A percentile compares a stretch with the other conserved stretches of the same genome.
Evolutionary conservation across 306 rosid genomes (phyloP).

Genomic region (Prinsepia uniflora): DNA sequence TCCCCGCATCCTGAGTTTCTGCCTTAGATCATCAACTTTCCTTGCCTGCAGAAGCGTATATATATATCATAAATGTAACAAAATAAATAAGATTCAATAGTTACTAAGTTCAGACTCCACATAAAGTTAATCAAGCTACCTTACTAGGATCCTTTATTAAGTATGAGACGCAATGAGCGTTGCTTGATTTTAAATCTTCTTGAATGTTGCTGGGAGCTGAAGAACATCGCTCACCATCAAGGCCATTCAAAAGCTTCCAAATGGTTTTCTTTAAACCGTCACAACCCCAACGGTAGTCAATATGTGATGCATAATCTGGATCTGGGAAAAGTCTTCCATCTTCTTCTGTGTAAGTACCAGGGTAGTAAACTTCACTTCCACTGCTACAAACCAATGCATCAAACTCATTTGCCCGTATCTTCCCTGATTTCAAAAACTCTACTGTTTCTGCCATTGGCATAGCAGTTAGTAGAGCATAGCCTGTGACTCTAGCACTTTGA

Average conservation of each 20-base stretch:
- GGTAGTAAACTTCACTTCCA: slow-evolving; percentile 65
- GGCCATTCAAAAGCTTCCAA: slow-evolving; percentile 45
- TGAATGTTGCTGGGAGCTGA: slow-evolving; percentile 24
- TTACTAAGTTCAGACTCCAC: neutral
- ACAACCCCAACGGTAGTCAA: slow-evolving; percentile 62
- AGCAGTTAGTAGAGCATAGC: slow-evolving; percentile 62
- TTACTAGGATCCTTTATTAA: slow-evolving; percentile 42
- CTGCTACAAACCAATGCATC: slow-evolving; percentile 63
- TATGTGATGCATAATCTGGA: slow-evolving; percentile 61
- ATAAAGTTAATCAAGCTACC: slow-evolving; percentile 27
- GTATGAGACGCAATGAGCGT: slow-evolving; percentile 59
- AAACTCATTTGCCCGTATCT: slow-evolving; percentile 44
- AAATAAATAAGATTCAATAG: neutral
- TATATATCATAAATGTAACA: neutral
- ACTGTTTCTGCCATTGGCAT: slow-evolving; percentile 54
- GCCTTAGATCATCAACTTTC: slow-evolving; percentile 66
- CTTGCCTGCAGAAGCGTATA: slow-evolving; percentile 38
- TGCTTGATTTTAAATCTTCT: slow-evolving; percentile 53
- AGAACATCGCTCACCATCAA: slow-evolving; percentile 31
- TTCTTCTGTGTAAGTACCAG: slow-evolving; percentile 40
- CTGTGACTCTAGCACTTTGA: slow-evolving; percentile 45
- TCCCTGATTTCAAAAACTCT: slow-evolving; percentile 51
- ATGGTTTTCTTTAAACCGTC: slow-evolving; percentile 61
- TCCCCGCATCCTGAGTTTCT: slow-evolving; percentile 72
- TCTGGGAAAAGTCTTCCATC: slow-evolving; percentile 54